A percentile compares a stretch with the other conserved stretches of the same genome.
Evolutionary conservation across 371 early-diverging fungal species (phyloP).

Genomic region (Capniomyces stellatus): DNA sequence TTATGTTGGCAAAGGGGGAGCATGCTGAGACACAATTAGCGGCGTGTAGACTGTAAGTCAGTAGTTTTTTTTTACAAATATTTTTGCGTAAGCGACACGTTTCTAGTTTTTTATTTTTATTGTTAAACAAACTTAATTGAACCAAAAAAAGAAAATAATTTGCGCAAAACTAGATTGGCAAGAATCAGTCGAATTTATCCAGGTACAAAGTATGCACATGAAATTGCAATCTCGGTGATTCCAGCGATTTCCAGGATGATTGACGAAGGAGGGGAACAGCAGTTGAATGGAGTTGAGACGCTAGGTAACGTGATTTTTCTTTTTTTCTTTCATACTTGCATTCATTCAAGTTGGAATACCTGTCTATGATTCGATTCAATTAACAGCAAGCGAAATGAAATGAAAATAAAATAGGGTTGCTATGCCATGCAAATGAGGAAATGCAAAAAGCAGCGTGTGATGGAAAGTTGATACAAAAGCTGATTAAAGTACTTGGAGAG

Average conservation of each 20-base stretch:
- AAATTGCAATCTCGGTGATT: slow-evolving; percentile 8
- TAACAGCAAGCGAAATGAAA: no score
- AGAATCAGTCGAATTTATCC: neutral
- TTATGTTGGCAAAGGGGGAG: neutral
- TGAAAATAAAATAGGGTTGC: no score
- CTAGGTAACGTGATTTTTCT: no score
- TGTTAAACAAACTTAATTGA: no score
- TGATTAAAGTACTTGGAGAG: slow-evolving; percentile 7
- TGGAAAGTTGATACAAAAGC: slow-evolving; percentile 12
- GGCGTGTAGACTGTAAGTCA: neutral
- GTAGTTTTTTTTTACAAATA: neutral
- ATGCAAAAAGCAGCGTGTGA: slow-evolving; percentile 18
- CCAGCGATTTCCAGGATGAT: slow-evolving; percentile 17
- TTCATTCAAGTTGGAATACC: no score
- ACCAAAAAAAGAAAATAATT: no score
- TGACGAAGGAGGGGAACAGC: neutral
- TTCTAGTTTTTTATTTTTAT: no score
- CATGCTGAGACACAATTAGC: neutral
- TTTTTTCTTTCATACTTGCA: no score
- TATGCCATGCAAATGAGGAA: slow-evolving; percentile 23
- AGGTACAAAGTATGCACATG: neutral
- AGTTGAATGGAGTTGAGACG: slow-evolving; percentile 12
- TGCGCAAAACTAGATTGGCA: slow-evolving; percentile 1
- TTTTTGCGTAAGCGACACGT: neutral
- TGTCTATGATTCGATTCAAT: no score